Percentiles rank a stretch among this genome's conserved stretches.
Conservation (phyloP, 768 basidiomycete genomes). For the Macrolepiota fuliginosa region DNA sequence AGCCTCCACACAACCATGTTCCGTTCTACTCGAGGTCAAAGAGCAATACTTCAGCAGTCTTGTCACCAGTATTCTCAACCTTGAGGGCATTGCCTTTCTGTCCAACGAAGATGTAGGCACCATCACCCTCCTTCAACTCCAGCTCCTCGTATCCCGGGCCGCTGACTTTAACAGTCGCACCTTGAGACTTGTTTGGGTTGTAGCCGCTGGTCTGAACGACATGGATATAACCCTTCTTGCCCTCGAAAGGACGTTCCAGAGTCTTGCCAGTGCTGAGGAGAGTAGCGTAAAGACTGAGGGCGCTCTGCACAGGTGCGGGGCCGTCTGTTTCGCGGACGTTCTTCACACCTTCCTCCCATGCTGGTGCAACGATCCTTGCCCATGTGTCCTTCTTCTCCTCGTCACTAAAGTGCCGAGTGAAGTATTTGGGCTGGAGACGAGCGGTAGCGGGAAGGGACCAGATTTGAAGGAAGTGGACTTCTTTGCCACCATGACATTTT, state of each 20-base stretch:
- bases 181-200: slow-evolving; percentile 52
- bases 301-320: slow-evolving; percentile 77
- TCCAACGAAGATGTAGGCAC: slow-evolving; percentile 65
- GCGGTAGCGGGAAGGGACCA: slow-evolving; percentile 43
- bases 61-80: slow-evolving; percentile 65
- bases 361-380: slow-evolving; percentile 75
- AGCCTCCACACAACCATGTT: background rate
- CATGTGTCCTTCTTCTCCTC: slow-evolving; percentile 76
- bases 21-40: slow-evolving; percentile 65
- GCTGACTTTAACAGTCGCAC: slow-evolving; percentile 54
- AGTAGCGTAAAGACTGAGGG: slow-evolving; percentile 71
- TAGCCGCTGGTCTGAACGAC: slow-evolving; percentile 85
- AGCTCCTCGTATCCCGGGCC: slow-evolving; percentile 38
- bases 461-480: slow-evolving; percentile 53
- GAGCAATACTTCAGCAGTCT: slow-evolving; percentile 69
- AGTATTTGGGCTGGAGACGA: slow-evolving; percentile 74
- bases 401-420: slow-evolving; percentile 83
- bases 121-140: slow-evolving; percentile 83
- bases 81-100: slow-evolving; percentile 36
- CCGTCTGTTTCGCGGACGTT: slow-evolving; percentile 63
- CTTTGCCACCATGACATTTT: slow-evolving; percentile 39
- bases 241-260: slow-evolving; percentile 50
- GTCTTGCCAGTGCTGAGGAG: slow-evolving; percentile 58
- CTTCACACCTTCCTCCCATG: slow-evolving; percentile 52
- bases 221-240: slow-evolving; percentile 77